Base-by-base conservation (phyloP, 768 basidiomycete genomes). In the Auricularia auricula-judae region DNA sequence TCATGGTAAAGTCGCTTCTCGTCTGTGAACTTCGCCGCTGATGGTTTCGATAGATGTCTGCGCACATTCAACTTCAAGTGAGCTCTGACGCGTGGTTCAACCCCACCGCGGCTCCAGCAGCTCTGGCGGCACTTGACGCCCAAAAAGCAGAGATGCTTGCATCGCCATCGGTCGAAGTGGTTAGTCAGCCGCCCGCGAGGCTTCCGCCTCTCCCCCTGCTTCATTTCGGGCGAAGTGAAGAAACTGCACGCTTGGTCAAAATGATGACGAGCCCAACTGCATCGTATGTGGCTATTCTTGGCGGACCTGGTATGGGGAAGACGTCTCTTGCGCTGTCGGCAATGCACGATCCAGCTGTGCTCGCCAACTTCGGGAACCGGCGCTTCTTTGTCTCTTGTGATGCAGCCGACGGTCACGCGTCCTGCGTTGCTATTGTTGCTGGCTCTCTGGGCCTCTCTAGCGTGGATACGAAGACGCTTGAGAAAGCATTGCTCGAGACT, bases 221-320 rank as follows among this genome's bases (percentile, higher is more conserved):
- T 21, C 21, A 18, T 21, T 51, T 51, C 47, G 47, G 47, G 5
- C 47, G 47, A 18, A 18, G 5, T 18, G 10, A 18, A 16, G 47
- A 51, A 18, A 51, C 47, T 16, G 5, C 14, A 18, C 4, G 11
- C 16, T 18, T 51, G 18, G 47, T 51, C 8, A 18, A 51, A 21
- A 18, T 21, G 10, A 8, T 51, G 10, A 16, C 47, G 47, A 4
- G 16, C 8, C 39, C 39, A 14, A 51, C 47, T 16, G 5, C 8
- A 18, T 51, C 21, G 16, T 64, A 18, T 36, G 61, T 63, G 60
- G 68, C 63, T 59, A 65, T 73, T 61, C 67, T 73, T 43, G 72
- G 72, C 11, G 39, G 63, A 3, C 78, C 76, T 2, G 78, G 78
- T 12, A 77, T 77, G 67, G 77, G 78, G 16, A 79, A 79, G 67